Base-by-base conservation (phyloP, 78 protist species). In the Chrysochromulina parva region DNA sequence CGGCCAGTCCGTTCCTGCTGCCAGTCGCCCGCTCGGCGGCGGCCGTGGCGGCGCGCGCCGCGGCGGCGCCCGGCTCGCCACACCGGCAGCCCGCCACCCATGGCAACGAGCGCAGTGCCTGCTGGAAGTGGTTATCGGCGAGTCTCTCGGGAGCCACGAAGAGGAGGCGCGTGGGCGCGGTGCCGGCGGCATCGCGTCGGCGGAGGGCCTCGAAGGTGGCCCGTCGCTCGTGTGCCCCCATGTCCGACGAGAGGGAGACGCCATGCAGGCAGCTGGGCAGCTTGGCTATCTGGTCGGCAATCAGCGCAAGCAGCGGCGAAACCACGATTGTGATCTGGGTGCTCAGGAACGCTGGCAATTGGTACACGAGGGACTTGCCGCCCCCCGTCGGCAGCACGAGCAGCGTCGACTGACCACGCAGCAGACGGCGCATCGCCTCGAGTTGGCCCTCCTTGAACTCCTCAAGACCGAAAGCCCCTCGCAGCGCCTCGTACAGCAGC, bases 351-450 rank as follows among this genome's bases (percentile, higher is more conserved):
- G 92, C 93, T 0, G 99, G 96, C 19, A 96, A 89, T 91, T 97
- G 98, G 90, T 96, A 98, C 73, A 96, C 91, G 20, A 98, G 73
- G 5, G 96, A 90, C 91, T 96, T 96, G 53, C 98, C 98, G 7
- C 69, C 84, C 62, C 97, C 98, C 57, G 97, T 96, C 47, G 98
- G 96, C 65, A 96, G 88, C 47, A 96, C 91, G 5, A 92, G 57
- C 28, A 97, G 90, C 50, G 96, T 89, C 57, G 91, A 91, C 20
- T 80, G 47, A 17, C 96, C 86, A 11, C 26, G 54, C 10, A 97
- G 65, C 3, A 94, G n/a, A 0, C 93, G 50, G 5, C 38, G 55
- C 28, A 97, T 76, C 9, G 93, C 91, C 53, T 96, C 96, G 19
- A 3, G 13, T 86, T 97, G 98, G 24, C 95, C 93, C 22, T 26